phyloP scores from a whole-genome alignment of 148 eudicot species.

The Polygonum aviculare region DNA sequence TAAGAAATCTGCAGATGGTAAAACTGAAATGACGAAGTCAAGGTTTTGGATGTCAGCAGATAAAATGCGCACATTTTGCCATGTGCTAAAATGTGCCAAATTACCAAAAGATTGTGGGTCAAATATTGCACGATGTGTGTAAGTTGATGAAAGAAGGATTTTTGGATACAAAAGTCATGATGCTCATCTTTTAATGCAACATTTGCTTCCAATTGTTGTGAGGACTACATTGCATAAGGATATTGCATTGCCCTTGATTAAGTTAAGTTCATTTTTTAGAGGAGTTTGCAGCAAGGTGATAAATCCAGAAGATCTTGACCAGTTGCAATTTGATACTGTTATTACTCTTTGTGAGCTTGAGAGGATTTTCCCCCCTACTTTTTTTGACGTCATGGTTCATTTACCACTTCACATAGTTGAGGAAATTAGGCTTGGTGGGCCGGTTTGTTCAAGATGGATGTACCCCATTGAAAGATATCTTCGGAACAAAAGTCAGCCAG shows the following conservation, averaged over 20 bases:
- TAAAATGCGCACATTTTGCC: neutral
- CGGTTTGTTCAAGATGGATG: neutral
- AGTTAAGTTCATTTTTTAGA: neutral
- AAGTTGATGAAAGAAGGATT: neutral
- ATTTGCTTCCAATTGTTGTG: neutral
- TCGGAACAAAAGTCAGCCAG: neutral
- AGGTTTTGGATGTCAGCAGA: no score
- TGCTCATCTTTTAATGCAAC: neutral
- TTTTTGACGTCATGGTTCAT: neutral
- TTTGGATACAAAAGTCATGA: neutral
- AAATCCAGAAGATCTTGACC: neutral
- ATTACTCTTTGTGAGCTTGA: slow-evolving; percentile 19
- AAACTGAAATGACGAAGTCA: no score
- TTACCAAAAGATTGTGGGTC: neutral
- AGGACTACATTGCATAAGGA: neutral
- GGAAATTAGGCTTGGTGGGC: neutral
- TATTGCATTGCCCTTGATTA: neutral
- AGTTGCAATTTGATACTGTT: slow-evolving; percentile 13
- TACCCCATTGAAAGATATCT: neutral
- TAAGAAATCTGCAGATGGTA: no score
- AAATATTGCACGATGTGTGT: neutral
- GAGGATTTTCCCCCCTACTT: neutral
- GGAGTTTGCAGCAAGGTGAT: neutral
- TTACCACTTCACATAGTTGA: neutral
- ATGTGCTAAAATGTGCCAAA: neutral